These are phyloP conservation scores for Chaetomium olivaceum DNA, from an alignment of 2,329 filamentous ascomycete species.

Conservation along the genomic window DNA sequence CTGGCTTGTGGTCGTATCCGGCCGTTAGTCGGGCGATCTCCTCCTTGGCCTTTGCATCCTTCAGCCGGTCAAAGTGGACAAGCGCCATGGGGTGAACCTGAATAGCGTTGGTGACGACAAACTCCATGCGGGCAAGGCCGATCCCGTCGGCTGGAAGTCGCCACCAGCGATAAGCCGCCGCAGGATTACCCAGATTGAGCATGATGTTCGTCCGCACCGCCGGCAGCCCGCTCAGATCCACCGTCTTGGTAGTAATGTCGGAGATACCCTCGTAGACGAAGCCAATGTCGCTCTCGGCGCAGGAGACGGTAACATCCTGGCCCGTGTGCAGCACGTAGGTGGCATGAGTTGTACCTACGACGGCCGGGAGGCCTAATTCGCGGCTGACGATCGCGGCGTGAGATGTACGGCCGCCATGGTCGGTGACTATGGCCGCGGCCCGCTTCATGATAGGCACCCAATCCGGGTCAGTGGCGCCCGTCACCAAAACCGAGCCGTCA, in stretches of 20 bases:
- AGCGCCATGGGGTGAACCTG: constrained; percentile 43
- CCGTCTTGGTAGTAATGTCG: constrained; percentile 37
- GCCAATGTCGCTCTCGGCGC: constrained; percentile 41
- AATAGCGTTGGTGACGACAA: constrained; percentile 42
- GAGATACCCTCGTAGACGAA: constrained; percentile 42
- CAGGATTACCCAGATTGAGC: constrained; percentile 43
- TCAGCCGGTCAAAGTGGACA: constrained; percentile 38
- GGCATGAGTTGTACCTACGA: constrained; percentile 41
- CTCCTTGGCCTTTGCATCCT: constrained; percentile 33
- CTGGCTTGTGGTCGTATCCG: constrained; percentile 39
- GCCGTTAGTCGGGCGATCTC: constrained; percentile 37
- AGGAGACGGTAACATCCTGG: constrained; percentile 43
- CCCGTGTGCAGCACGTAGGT: constrained; percentile 41
- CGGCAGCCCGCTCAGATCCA: constrained; percentile 36
- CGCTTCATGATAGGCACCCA: constrained; percentile 44
- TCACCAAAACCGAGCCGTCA: constrained; percentile 40
- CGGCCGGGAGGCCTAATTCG: constrained; percentile 41
- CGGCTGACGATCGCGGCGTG: constrained; percentile 46
- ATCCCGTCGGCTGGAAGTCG: constrained; percentile 42
- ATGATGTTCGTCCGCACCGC: constrained; percentile 38
- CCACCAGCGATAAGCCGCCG: constrained; percentile 44
- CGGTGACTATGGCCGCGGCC: constrained; percentile 41
- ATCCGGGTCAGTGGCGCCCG: constrained; percentile 41
- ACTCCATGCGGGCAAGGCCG: constrained; percentile 45
- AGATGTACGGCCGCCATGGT: constrained; percentile 42